Evolutionary conservation across 2,329 filamentous ascomycete species (phyloP).

Genomic region (Aspergillus fructus): DNA sequence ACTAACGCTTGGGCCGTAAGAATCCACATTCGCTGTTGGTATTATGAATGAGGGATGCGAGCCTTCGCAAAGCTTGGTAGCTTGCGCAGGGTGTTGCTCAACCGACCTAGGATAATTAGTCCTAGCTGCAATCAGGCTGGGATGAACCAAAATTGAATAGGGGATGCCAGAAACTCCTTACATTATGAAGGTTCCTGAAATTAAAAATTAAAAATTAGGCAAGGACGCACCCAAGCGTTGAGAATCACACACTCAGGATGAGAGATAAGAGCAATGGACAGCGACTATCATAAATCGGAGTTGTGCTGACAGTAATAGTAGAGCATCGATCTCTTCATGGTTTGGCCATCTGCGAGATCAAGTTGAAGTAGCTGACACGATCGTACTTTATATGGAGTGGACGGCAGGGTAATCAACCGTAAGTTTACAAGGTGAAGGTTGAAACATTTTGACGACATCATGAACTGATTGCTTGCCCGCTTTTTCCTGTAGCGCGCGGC

Average conservation of each 20-base stretch:
- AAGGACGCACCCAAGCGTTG: background rate
- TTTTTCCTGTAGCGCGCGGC: slow-evolving; percentile 9
- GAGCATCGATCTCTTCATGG: background rate
- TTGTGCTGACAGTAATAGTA: background rate
- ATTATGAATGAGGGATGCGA: slow-evolving; percentile 3
- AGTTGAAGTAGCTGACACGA: background rate
- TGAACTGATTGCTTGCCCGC: background rate
- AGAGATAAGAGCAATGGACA: slow-evolving; percentile 1
- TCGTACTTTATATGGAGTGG: background rate
- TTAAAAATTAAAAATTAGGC: background rate
- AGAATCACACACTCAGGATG: background rate
- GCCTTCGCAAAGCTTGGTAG: background rate
- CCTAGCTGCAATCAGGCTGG: background rate
- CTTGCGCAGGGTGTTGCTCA: background rate
- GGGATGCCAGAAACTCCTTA: background rate
- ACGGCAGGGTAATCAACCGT: background rate
- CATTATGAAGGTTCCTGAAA: background rate
- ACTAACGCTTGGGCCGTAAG: background rate
- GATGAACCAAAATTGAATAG: background rate
- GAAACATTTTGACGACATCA: background rate
- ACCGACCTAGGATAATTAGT: slow-evolving; percentile 10
- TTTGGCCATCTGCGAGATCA: background rate
- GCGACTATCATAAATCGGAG: background rate
- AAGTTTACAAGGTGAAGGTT: background rate
- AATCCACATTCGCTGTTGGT: slow-evolving; percentile 3